Evolutionary conservation across 805 yeast species (phyloP).

Genomic region (Schizosaccharomyces octosporus): DNA sequence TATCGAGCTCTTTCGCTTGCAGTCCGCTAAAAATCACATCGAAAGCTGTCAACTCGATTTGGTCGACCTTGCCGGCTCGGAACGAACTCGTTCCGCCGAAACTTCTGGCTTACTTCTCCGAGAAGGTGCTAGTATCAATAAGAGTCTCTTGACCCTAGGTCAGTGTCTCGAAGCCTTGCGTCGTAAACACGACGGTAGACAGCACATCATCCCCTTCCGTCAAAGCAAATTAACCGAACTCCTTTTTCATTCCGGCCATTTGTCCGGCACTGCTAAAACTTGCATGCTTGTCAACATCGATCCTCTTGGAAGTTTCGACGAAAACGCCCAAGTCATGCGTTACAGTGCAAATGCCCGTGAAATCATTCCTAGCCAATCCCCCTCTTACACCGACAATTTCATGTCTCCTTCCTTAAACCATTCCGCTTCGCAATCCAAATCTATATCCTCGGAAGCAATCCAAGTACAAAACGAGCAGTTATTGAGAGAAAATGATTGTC

Average conservation of each 20-base stretch:
- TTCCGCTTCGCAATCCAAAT: not conserved
- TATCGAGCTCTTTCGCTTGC: not conserved
- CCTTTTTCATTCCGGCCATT: not conserved
- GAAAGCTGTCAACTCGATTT: slow-evolving; percentile 21
- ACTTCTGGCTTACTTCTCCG: slow-evolving; percentile 19
- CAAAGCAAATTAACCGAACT: not conserved
- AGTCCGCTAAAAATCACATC: not conserved
- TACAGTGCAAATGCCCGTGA: slow-evolving; percentile 1
- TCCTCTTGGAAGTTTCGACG: not conserved
- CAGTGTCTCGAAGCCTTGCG: slow-evolving; percentile 11
- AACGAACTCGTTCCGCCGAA: slow-evolving; percentile 38
- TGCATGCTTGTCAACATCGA: not conserved
- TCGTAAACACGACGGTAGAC: not conserved
- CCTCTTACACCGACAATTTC: too few relatives aligned
- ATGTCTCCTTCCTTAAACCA: not conserved
- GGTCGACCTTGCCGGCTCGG: slow-evolving; percentile 71
- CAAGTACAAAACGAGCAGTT: not conserved
- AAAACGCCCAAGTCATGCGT: not conserved
- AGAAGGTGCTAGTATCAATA: slow-evolving; percentile 77
- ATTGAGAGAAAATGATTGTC: not conserved
- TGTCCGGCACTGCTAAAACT: not conserved
- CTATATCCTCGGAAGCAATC: not conserved
- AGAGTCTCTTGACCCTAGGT: slow-evolving; percentile 56
- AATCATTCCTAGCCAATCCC: not conserved
- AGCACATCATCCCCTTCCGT: not conserved